Percentiles rank a stretch among this genome's conserved stretches.
Conservation (phyloP, 2,329 filamentous ascomycete species). For the Penicillium hordei region DNA sequence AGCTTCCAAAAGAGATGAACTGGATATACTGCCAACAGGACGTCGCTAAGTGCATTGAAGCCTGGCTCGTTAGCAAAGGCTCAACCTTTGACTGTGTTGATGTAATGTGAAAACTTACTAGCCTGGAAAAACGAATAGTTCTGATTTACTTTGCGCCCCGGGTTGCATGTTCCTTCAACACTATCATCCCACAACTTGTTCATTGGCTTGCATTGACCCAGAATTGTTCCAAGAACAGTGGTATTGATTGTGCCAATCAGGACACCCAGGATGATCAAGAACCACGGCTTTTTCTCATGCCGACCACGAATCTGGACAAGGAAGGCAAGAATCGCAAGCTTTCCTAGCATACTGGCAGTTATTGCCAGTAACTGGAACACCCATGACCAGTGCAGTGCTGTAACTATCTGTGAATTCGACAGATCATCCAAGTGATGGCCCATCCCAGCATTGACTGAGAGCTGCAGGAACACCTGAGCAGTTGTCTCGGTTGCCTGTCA, state of each 20-base stretch:
- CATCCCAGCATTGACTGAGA: conserved; percentile 20
- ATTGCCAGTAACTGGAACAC: conserved; percentile 26
- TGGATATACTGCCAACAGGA: conserved; percentile 23
- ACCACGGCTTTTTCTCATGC: conserved; percentile 18
- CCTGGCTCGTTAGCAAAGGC: neutral
- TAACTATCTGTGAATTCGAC: conserved; percentile 1
- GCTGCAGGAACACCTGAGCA: conserved; percentile 19
- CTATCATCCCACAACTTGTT: conserved; percentile 21
- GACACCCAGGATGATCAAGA: conserved; percentile 21
- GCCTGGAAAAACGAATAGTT: conserved; percentile 24
- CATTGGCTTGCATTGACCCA: conserved; percentile 23
- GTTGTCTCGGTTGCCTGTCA: conserved; percentile 3
- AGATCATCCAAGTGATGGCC: conserved; percentile 19
- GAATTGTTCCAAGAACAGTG: conserved; percentile 17
- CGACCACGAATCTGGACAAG: conserved; percentile 25
- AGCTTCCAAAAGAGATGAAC: conserved; percentile 26
- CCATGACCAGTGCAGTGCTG: conserved; percentile 23
- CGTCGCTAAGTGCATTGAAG: conserved; percentile 22
- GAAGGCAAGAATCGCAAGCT: conserved; percentile 27
- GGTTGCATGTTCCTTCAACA: conserved; percentile 19
- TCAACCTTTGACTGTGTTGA: neutral
- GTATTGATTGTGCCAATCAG: conserved; percentile 22
- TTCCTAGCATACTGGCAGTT: conserved; percentile 22
- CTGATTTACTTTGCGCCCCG: conserved; percentile 13
- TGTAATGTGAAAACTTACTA: conserved; percentile 6